Percentiles rank a stretch among this genome's conserved stretches.
Evolutionary conservation across 2,329 filamentous ascomycete genomes (phyloP).

Genomic region (Penicillium brasilianum): DNA sequence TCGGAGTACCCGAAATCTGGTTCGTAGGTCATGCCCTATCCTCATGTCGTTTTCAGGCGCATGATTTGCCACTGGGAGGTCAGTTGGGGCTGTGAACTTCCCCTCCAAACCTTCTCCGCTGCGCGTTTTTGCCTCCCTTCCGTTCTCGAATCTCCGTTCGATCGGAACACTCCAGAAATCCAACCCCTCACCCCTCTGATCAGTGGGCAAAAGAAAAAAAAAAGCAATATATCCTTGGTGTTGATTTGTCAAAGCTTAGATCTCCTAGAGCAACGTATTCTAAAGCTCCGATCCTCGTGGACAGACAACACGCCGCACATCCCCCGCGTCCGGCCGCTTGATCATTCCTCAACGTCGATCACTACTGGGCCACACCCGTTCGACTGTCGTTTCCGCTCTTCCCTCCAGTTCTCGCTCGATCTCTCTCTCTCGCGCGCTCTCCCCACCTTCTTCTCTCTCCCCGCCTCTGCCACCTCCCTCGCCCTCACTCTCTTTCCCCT

Average conservation of each 20-base stretch:
- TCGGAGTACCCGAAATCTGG: neutral
- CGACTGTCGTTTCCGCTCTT: constrained; percentile 9
- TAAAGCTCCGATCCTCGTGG: constrained; percentile 26
- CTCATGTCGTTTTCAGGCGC: neutral
- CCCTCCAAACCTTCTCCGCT: constrained; percentile 4
- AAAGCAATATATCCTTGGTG: neutral
- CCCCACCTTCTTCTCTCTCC: constrained; percentile 3
- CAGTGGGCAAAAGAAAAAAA: neutral
- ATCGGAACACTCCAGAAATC: neutral
- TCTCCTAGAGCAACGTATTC: neutral
- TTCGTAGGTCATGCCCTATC: constrained; percentile 4
- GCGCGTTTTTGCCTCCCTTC: neutral
- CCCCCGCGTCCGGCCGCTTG: constrained; percentile 24
- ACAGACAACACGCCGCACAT: neutral
- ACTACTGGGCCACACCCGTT: constrained; percentile 5
- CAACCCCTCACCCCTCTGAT: neutral
- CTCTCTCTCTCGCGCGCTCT: too few relatives aligned
- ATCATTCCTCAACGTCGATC: constrained; percentile 22
- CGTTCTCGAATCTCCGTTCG: neutral
- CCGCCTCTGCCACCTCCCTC: constrained; percentile 8
- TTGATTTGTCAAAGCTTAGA: constrained; percentile 6
- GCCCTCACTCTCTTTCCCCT: constrained; percentile 17
- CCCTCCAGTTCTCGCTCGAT: constrained; percentile 12
- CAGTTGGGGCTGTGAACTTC: constrained; percentile 5
- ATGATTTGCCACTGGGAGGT: constrained; percentile 9